Base-by-base conservation (phyloP, 2,329 filamentous ascomycete genomes). In the Fonsecaea pedrosoi region DNA sequence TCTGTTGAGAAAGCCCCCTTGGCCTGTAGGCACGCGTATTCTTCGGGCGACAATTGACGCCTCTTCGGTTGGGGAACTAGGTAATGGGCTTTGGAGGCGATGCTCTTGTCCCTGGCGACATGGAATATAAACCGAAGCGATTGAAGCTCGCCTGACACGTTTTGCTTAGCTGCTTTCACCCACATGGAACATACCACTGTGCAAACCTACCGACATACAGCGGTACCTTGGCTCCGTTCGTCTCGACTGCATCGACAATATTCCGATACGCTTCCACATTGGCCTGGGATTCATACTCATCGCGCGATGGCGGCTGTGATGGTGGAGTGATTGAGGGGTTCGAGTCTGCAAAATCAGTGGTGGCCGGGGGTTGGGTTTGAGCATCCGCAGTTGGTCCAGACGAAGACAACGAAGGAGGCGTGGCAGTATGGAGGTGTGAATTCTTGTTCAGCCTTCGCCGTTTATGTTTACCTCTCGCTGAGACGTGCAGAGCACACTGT, bases 401-500 rank as follows among this genome's bases (percentile, higher is more conserved):
- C 12, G 45, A 50, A 25, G 45, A 50, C 3, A 50, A 50, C 9
- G 45, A 42, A 53, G 18, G 13, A 37, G 38, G 45, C 9, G 42
- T 48, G 32, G 13, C 13, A 25, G 38, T 10, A 3, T 30, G 25
- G 30, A 4, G 12, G 25, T 38, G 34, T 45, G 15, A 15, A 15
- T 32, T 13, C 15, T 40, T 35, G 18, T 48, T 64, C 62, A 55
- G 40, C 54, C 45, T 61, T 21, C 59, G 65, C 3, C 60, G 65
- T 42, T 67, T 63, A 18, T 67, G 55, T 56, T 63, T 69, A 21
- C 60, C 59, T 34, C 67, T 64, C 7, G 57, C 37, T 0, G 66
- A 69, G 13, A 62, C 64, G 21, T 62, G 60, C 40, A 69, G 30
- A 7, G 72, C 62, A 59, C 73, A 75, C 62, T 72, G 67, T n/a